Conservation (phyloP, 2,329 filamentous ascomycete species). For the Trichothecium sympodiale region DNA sequence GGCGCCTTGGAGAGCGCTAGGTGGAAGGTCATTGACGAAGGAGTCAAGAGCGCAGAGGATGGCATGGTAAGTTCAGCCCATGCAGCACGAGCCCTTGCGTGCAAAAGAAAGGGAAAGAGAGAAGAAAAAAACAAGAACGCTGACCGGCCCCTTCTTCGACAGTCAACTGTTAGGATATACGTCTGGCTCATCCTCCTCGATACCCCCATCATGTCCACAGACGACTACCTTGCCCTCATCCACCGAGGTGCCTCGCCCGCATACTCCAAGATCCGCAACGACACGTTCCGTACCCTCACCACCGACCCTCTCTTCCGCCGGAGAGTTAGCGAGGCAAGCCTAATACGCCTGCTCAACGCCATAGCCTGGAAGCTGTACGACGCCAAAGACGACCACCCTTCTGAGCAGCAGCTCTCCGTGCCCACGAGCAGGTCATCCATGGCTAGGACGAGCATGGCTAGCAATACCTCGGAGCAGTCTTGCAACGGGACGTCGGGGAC, state of each 20-base stretch:
- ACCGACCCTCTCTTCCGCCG: conserved; percentile 96
- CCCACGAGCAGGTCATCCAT: conserved; percentile 9
- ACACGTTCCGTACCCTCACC: conserved; percentile 92
- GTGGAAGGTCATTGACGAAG: conserved; percentile 63
- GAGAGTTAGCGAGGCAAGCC: conserved; percentile 86
- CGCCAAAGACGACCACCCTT: conserved; percentile 41
- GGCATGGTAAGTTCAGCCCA: conserved; percentile 53
- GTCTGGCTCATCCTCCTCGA: conserved; percentile 92
- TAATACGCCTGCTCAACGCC: conserved; percentile 90
- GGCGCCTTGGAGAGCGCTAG: conserved; percentile 60
- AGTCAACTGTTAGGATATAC: conserved; percentile 92
- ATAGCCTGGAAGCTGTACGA: conserved; percentile 92
- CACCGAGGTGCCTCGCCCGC: conserved; percentile 89
- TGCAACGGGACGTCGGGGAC: conserved; percentile 43
- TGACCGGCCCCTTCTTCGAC: neutral
- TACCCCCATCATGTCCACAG: conserved; percentile 71
- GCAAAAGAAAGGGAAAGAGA: neutral
- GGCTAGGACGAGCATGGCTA: conserved; percentile 13
- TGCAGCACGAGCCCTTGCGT: neutral
- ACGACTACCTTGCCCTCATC: conserved; percentile 80
- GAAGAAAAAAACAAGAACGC: neutral
- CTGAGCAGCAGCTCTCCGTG: conserved; percentile 22
- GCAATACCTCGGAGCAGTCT: conserved; percentile 5
- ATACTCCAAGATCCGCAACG: conserved; percentile 95
- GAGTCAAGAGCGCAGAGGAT: conserved; percentile 66